Evolutionary conservation across 306 rosid genomes (phyloP).

Genomic region (Cicer arietinum): DNA sequence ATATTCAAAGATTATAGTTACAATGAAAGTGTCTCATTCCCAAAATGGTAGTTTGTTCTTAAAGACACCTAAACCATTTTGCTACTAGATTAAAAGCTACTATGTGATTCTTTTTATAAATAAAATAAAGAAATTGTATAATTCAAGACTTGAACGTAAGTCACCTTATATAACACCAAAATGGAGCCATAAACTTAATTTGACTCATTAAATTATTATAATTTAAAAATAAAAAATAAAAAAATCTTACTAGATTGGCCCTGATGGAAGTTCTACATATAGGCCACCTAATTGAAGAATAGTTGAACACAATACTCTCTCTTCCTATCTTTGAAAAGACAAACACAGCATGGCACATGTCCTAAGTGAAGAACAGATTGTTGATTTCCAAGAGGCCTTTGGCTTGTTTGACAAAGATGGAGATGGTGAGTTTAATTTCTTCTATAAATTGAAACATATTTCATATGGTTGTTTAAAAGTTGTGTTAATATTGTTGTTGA

Average conservation of each 20-base stretch:
- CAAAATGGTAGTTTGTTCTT: too few relatives aligned
- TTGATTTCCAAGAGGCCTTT: conserved; percentile 93
- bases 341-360: conserved; percentile 61
- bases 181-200: conserved; percentile 53
- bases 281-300: conserved; percentile 82
- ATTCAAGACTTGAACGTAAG: too few relatives aligned
- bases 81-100: neutral
- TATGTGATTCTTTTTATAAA: conserved; percentile 40
- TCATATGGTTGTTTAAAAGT: neutral
- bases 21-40: too few relatives aligned
- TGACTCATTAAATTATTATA: conserved; percentile 45
- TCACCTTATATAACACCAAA: conserved; percentile 39
- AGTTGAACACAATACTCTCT: conserved; percentile 57
- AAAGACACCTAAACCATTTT: neutral
- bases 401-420: conserved; percentile 94
- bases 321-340: conserved; percentile 28
- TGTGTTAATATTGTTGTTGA: conserved; percentile 19
- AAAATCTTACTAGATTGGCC: conserved; percentile 30
- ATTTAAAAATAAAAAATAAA: neutral
- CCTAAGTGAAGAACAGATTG: conserved; percentile 85
- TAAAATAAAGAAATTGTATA: too few relatives aligned
- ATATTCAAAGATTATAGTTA: too few relatives aligned
- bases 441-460: neutral
- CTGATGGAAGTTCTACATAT: conserved; percentile 64
- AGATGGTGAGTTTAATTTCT: conserved; percentile 62